Percentiles rank a stretch among this genome's conserved stretches.
These are phyloP conservation scores for Lactarius indigo DNA, from an alignment of 768 basidiomycete species.

Conservation along the genomic window DNA sequence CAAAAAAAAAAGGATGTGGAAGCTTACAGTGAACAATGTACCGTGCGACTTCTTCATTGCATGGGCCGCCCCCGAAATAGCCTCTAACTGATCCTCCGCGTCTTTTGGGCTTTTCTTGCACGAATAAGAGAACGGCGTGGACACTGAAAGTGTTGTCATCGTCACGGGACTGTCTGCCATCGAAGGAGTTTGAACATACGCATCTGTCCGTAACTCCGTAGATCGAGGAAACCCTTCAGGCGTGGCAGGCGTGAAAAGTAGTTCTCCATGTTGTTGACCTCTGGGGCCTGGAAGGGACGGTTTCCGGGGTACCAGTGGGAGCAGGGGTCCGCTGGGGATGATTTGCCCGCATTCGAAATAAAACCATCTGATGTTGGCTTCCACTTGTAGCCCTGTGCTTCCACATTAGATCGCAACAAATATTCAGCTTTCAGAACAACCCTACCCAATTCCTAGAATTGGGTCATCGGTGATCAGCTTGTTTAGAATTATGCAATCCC, in stretches of 20 bases:
- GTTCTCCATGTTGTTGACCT: constrained; percentile 71
- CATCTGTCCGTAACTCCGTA: constrained; percentile 83
- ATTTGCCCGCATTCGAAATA: constrained; percentile 9
- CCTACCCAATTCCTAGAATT: constrained; percentile 8
- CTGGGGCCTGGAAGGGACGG: constrained; percentile 70
- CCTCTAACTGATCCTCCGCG: constrained; percentile 74
- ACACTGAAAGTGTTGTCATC: constrained; percentile 43
- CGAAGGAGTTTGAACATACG: constrained; percentile 35
- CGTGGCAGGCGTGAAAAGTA: constrained; percentile 53
- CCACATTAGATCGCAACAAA: background rate
- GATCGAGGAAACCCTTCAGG: constrained; percentile 65
- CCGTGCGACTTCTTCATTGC: constrained; percentile 56
- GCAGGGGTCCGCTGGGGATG: constrained; percentile 50
- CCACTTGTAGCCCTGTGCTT: constrained; percentile 67
- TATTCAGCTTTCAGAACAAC: background rate
- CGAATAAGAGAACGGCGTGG: constrained; percentile 73
- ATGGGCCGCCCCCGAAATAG: constrained; percentile 58
- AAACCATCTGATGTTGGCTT: constrained; percentile 34
- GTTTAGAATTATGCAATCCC: background rate
- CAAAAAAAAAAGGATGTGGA: background rate
- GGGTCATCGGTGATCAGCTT: background rate
- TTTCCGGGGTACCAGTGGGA: constrained; percentile 74
- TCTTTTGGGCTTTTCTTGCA: constrained; percentile 62
- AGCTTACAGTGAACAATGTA: constrained; percentile 48
- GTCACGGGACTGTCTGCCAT: background rate